Evolutionary conservation across 306 rosid species (phyloP).

Genomic region (Mimosa pudica): DNA sequence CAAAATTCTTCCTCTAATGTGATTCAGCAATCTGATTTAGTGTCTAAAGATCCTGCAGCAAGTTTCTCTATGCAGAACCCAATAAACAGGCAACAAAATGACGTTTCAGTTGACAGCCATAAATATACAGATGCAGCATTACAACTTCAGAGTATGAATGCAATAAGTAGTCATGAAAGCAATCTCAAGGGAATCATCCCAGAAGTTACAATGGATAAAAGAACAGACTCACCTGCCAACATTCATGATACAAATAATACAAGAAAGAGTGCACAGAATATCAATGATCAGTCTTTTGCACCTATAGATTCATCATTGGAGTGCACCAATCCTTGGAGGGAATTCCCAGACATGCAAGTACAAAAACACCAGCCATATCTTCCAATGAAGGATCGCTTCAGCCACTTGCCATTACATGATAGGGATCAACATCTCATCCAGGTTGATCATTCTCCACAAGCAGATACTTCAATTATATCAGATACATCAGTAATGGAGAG

Average conservation of each 20-base stretch:
- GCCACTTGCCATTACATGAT: constrained; percentile 49
- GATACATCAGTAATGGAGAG: constrained; percentile 39
- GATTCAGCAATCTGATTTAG: constrained; percentile 50
- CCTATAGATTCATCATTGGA: constrained; percentile 49
- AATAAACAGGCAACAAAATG: constrained; percentile 47
- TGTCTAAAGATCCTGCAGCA: constrained; percentile 54
- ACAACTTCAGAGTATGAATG: constrained; percentile 43
- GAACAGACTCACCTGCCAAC: constrained; percentile 34
- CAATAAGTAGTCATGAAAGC: constrained; percentile 39
- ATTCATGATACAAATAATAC: constrained; percentile 45
- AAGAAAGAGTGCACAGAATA: constrained; percentile 36
- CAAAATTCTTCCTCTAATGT: constrained; percentile 53
- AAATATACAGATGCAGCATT: constrained; percentile 41
- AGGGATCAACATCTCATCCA: constrained; percentile 40
- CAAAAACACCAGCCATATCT: constrained; percentile 50
- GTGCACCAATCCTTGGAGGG: constrained; percentile 48
- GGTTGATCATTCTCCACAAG: constrained; percentile 46
- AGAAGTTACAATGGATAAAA: constrained; percentile 44
- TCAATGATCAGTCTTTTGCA: constrained; percentile 44
- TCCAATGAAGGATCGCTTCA: constrained; percentile 51
- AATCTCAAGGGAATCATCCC: constrained; percentile 49
- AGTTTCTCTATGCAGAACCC: constrained; percentile 49
- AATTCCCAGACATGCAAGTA: constrained; percentile 42
- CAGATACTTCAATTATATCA: constrained; percentile 49
- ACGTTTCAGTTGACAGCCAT: constrained; percentile 48